A percentile compares a stretch with the other conserved stretches of the same genome.
These are phyloP conservation scores for Ophiobolus disseminans DNA, from an alignment of 2,329 filamentous ascomycete genomes.

Conservation along the genomic window DNA sequence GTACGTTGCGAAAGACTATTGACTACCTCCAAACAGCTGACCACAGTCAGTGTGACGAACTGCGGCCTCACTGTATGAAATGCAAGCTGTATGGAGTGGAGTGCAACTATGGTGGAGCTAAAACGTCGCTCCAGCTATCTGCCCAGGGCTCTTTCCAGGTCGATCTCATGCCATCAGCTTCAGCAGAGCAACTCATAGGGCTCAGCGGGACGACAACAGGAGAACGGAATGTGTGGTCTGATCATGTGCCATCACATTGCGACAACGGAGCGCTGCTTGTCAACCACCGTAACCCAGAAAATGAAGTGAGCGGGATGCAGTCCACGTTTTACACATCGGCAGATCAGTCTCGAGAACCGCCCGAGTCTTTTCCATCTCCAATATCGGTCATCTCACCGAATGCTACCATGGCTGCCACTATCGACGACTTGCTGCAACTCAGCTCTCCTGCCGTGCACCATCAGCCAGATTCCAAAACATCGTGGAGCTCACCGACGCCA, in stretches of 20 bases:
- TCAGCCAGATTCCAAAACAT: background rate
- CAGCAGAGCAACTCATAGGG: background rate
- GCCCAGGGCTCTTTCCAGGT: conserved; percentile 39
- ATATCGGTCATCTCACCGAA: conserved; percentile 21
- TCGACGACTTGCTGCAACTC: conserved; percentile 17
- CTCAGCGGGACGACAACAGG: background rate
- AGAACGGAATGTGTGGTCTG: too few species aligned
- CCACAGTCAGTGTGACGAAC: conserved; percentile 60
- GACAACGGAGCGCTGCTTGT: too few species aligned
- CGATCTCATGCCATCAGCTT: conserved; percentile 7
- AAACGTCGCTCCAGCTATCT: conserved; percentile 43
- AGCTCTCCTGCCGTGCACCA: background rate
- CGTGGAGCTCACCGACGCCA: background rate
- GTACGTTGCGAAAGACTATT: too few species aligned
- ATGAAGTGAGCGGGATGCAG: too few species aligned
- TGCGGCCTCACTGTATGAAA: conserved; percentile 57
- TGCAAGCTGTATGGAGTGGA: conserved; percentile 57
- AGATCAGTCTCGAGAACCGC: too few species aligned
- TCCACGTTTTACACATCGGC: too few species aligned
- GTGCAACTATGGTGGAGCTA: conserved; percentile 55
- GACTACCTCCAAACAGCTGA: too few species aligned
- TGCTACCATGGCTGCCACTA: conserved; percentile 18
- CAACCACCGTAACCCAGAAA: too few species aligned
- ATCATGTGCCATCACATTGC: too few species aligned
- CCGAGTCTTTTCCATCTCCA: background rate